phyloP scores from a whole-genome alignment of 495 filamentous ascomycete genomes.

The Annulohypoxylon nitens region DNA sequence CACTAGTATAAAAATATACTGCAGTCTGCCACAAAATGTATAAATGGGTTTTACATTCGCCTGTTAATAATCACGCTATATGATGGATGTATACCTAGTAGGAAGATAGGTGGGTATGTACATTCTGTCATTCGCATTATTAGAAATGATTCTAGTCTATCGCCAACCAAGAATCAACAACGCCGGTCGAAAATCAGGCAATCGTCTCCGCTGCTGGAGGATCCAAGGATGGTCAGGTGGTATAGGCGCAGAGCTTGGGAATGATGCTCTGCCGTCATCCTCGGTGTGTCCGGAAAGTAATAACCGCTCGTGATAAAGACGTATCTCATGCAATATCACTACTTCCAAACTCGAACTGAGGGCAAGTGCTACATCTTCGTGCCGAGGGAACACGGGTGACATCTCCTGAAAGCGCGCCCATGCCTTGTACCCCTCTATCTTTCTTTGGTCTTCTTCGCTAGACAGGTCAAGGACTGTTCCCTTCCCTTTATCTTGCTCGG shows the following conservation, averaged over 20 bases:
- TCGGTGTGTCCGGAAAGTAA: constrained; percentile 25
- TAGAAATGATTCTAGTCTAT: not conserved
- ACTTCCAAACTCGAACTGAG: constrained; percentile 43
- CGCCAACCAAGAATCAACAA: constrained; percentile 46
- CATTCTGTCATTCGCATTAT: constrained; percentile 4
- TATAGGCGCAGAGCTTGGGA: constrained; percentile 24
- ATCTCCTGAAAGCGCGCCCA: constrained; percentile 51
- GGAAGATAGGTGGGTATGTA: not conserved
- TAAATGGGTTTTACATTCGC: too few species aligned
- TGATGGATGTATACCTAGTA: not conserved
- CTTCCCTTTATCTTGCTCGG: constrained; percentile 49
- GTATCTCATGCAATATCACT: constrained; percentile 44
- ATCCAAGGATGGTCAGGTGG: constrained; percentile 47
- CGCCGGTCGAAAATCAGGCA: constrained; percentile 49
- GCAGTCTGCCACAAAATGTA: too few species aligned
- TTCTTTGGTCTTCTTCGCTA: constrained; percentile 44
- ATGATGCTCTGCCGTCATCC: constrained; percentile 10
- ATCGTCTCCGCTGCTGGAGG: constrained; percentile 43
- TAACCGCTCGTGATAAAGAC: constrained; percentile 30
- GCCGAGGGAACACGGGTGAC: constrained; percentile 46
- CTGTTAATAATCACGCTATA: too few species aligned
- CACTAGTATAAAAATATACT: too few species aligned
- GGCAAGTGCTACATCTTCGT: constrained; percentile 47
- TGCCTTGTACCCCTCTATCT: constrained; percentile 48
- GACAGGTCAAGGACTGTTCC: constrained; percentile 48